Base-by-base conservation (phyloP, 768 basidiomycete species). In the Hortiboletus flavorubellus region DNA sequence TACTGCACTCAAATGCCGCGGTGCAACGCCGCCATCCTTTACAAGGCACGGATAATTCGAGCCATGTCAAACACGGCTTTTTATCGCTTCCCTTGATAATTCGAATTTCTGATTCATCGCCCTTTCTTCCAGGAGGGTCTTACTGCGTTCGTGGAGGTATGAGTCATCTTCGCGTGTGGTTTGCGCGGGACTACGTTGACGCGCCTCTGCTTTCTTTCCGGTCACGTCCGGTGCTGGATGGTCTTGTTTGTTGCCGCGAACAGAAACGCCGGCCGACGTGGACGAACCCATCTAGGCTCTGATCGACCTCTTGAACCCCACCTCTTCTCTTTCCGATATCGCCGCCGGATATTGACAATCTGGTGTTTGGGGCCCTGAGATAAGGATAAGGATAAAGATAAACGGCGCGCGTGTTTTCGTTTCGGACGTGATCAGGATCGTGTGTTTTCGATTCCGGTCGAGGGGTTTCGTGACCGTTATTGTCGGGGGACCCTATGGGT, bases 41-140 rank as follows among this genome's bases (percentile, higher is more conserved):
- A 31, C 41, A 35, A 26, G 55, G 47, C 33, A 58, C 33, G 16
- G 35, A 46, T 21, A 49, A 45, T 49, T 41, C n/a, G 38, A 59
- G 31, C 29, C 15, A 44, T 47, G 58, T 52, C 53, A 35, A 44
- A 44, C n/a, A 23, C 18, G 46, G 8, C 49, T 30, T 45, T 21
- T 49, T 46, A 29, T 41, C 37, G 43, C 18, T 26, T 46, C 35
- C 5, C 33, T 38, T 38, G 39, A 40, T 35, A 39, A 33, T 34
- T 39, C 26, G 39, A 23, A 50, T 59, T 9, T 55, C 53, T 50
- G 63, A 59, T 60, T 67, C 53, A 54, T 58, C 49, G 14, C 6
- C 55, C 49, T 46, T 46, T 54, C 48, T 64, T 56, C 14, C 58
- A 87, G 86, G 87, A 89, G 73, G 89, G 89, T 3, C 68, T 91